Evolutionary conservation across 805 yeast species (phyloP), one percentile per base, ranked within the genome.

Genomic region (Candida sithepensis): DNA sequence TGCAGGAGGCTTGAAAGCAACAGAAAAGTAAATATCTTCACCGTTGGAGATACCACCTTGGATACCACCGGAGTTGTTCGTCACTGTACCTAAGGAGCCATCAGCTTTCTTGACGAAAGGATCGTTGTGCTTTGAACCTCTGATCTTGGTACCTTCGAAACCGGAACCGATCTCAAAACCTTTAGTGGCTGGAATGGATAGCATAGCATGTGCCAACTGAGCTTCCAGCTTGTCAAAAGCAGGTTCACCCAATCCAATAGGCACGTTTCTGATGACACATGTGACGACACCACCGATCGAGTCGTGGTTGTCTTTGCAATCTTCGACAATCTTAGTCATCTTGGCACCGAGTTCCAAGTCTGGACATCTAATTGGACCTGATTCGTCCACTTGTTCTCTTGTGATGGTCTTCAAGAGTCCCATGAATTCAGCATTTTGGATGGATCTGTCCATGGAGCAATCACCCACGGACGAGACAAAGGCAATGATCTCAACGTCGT

Each of bases 21-120:
- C 92, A 22, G 88, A 85, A 69, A 94, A 94, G 73, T 86, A 94
- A 62, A 94, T 87, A 70, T 87, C 78, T 70, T 94, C 99, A 58
- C 99, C 99, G 65, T 94, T 94, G 44, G 96, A 73, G 64, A 94
- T 94, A 64, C 99, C 99, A 63, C 99, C 99, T 75, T 94, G 99
- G 53, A 90, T 81, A 71, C 99, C 99, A 59, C 98, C 99, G 16
- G 96, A 87, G 69, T 85, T 83, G 73, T 94, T 94, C 18, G 98
- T 91, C 58, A 67, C 76, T 22, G 99, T 94, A 68, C 92, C 85
- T 64, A 94, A 75, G 61, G 75, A 77, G 23, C 83, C 81, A 12
- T 77, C 65, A 49, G 64, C 65, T 48, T 64, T 64, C 59, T 82
- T 88, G 54, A 67, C 75, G 65, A 94, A 94, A 28, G 91, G 77